These are phyloP conservation scores for Aschersonia sp. DNA, from an alignment of 2,329 filamentous ascomycete genomes.

Conservation along the genomic window DNA sequence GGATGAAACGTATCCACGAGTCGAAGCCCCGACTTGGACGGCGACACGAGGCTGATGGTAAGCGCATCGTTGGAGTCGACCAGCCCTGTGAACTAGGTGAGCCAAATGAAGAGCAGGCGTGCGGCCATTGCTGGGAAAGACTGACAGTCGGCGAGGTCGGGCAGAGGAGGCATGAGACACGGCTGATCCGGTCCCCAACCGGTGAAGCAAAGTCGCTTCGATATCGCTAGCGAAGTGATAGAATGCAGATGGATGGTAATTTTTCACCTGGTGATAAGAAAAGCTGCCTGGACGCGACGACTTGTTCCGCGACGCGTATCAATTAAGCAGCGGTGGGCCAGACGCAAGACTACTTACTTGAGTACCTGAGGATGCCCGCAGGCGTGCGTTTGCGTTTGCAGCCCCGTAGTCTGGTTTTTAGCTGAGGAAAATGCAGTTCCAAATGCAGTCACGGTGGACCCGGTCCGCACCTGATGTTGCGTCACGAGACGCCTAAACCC, in stretches of 20 bases:
- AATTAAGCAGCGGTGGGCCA: slow-evolving; percentile 7
- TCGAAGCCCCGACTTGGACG: slow-evolving; percentile 33
- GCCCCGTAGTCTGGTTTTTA: neutral
- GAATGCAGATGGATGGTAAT: neutral
- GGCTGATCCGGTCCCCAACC: neutral
- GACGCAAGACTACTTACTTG: neutral
- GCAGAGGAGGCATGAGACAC: slow-evolving; percentile 14
- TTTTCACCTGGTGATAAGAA: neutral
- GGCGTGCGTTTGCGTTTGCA: too few species aligned
- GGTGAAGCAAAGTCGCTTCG: neutral
- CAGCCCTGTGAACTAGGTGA: slow-evolving; percentile 30
- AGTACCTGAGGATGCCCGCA: too few species aligned
- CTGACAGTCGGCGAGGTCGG: slow-evolving; percentile 20
- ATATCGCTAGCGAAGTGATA: too few species aligned
- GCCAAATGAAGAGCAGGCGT: neutral
- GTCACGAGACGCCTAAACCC: slow-evolving; percentile 3
- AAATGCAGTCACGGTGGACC: neutral
- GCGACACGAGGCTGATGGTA: slow-evolving; percentile 42
- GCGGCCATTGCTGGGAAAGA: neutral
- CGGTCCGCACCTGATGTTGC: slow-evolving; percentile 1
- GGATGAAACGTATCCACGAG: slow-evolving; percentile 63
- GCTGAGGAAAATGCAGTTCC: neutral
- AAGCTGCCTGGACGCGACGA: slow-evolving; percentile 3
- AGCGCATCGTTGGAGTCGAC: slow-evolving; percentile 47
- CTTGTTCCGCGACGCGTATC: slow-evolving; percentile 10